These are phyloP conservation scores for Platanthera zijinensis DNA, from an alignment of 106 monocot genomes.

Conservation along the genomic window DNA sequence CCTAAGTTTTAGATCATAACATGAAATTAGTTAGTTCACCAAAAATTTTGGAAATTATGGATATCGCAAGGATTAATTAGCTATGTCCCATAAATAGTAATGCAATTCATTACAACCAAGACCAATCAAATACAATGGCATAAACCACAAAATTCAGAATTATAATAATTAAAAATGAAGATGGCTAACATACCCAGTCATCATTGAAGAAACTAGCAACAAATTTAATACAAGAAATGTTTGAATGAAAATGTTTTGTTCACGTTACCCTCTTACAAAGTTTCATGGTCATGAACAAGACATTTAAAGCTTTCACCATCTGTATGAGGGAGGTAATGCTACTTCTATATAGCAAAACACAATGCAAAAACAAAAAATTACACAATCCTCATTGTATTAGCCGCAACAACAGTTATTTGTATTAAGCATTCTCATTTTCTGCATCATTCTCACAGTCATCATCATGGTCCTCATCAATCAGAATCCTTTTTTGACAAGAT, in stretches of 20 bases:
- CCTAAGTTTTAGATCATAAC: too few species aligned
- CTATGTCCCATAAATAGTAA: background rate
- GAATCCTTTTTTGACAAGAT: too few species aligned
- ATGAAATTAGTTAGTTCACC: background rate
- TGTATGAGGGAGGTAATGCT: too few species aligned
- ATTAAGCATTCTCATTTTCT: too few species aligned
- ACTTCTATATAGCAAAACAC: background rate
- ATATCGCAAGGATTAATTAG: background rate
- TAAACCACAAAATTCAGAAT: background rate
- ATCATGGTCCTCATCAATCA: too few species aligned
- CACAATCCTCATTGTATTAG: too few species aligned
- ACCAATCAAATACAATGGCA: background rate
- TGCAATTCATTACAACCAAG: background rate
- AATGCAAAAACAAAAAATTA: background rate
- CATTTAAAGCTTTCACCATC: background rate
- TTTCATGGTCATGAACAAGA: background rate
- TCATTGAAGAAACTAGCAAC: slow-evolving; percentile 82
- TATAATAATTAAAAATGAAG: too few species aligned
- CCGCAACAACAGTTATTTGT: too few species aligned
- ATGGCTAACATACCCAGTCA: too few species aligned
- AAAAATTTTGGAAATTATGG: background rate
- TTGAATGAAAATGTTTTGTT: too few species aligned
- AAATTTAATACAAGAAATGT: too few species aligned
- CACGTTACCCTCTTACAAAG: background rate
- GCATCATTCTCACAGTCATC: too few species aligned